phyloP scores from a whole-genome alignment of 2,329 filamentous ascomycete genomes.

The Fonsecaea erecta region DNA sequence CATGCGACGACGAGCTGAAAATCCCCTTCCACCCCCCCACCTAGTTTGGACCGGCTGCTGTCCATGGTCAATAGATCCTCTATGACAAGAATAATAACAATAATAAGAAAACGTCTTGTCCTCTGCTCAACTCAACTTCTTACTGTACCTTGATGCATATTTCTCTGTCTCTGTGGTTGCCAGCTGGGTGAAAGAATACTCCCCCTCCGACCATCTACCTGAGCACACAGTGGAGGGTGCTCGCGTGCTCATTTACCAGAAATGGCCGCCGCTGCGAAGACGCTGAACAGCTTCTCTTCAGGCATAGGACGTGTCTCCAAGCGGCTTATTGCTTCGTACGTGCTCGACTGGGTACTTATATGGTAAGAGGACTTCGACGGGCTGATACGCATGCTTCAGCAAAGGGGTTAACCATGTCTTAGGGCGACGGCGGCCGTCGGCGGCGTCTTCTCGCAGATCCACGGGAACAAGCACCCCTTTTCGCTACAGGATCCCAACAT shows the following conservation, averaged over 20 bases:
- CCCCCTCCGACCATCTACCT: too few species aligned
- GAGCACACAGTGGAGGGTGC: too few species aligned
- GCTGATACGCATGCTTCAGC: not conserved
- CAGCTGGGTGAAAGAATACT: too few species aligned
- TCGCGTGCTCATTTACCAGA: constrained; percentile 35
- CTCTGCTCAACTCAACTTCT: not conserved
- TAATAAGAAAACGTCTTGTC: not conserved
- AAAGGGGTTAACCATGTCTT: constrained; percentile 7
- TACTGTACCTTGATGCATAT: not conserved
- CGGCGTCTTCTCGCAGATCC: constrained; percentile 61
- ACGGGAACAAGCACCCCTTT: constrained; percentile 59
- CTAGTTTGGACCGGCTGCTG: too few species aligned
- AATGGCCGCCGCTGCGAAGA: constrained; percentile 29
- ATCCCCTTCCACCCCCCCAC: too few species aligned
- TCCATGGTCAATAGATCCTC: not conserved
- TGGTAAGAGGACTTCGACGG: constrained; percentile 52
- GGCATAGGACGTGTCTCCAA: constrained; percentile 47
- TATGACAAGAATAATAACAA: too few species aligned
- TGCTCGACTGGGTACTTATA: constrained; percentile 72
- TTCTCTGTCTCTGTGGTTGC: not conserved
- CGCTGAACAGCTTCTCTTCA: constrained; percentile 26
- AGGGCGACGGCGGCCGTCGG: constrained; percentile 64
- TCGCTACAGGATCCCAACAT: constrained; percentile 75
- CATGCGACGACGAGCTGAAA: not conserved
- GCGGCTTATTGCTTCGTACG: constrained; percentile 67